Evolutionary conservation across 495 filamentous ascomycete species (phyloP).

Genomic region (Evernia prunastri): DNA sequence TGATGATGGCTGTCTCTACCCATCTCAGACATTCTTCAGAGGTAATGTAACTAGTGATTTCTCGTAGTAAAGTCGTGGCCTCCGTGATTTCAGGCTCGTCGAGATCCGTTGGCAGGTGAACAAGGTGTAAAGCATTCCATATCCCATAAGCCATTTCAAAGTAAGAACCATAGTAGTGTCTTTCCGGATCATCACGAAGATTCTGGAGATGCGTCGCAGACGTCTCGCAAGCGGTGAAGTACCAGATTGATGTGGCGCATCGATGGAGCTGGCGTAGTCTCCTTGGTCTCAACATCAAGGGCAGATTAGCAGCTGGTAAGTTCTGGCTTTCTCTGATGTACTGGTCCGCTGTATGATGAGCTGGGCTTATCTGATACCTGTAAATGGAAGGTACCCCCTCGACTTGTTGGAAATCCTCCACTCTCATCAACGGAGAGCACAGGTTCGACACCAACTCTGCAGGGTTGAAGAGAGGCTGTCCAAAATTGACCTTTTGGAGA

Average conservation of each 20-base stretch:
- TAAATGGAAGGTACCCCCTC: not conserved
- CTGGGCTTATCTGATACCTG: constrained; percentile 23
- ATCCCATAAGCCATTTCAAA: constrained; percentile 31
- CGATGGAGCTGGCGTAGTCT: constrained; percentile 8
- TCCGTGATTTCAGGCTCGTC: constrained; percentile 11
- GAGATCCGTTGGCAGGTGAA: constrained; percentile 18
- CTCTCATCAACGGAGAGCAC: constrained; percentile 9
- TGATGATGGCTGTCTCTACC: constrained; percentile 29
- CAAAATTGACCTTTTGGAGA: constrained; percentile 25
- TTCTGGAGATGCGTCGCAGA: constrained; percentile 2
- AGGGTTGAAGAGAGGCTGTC: constrained; percentile 26
- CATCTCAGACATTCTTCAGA: constrained; percentile 26
- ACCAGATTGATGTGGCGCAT: constrained; percentile 8
- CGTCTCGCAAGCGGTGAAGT: constrained; percentile 13
- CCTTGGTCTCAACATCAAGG: constrained; percentile 10
- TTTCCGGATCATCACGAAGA: constrained; percentile 1
- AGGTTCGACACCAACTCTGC: constrained; percentile 13
- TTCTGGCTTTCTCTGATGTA: constrained; percentile 21
- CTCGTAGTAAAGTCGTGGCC: constrained; percentile 17
- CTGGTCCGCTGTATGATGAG: constrained; percentile 28
- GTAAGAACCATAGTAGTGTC: constrained; percentile 14
- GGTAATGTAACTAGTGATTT: constrained; percentile 18
- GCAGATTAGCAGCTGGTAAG: constrained; percentile 16
- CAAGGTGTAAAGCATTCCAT: constrained; percentile 24
- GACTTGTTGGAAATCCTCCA: not conserved